phyloP scores from a whole-genome alignment of 495 filamentous ascomycete species.

The Xylaria sp. region DNA sequence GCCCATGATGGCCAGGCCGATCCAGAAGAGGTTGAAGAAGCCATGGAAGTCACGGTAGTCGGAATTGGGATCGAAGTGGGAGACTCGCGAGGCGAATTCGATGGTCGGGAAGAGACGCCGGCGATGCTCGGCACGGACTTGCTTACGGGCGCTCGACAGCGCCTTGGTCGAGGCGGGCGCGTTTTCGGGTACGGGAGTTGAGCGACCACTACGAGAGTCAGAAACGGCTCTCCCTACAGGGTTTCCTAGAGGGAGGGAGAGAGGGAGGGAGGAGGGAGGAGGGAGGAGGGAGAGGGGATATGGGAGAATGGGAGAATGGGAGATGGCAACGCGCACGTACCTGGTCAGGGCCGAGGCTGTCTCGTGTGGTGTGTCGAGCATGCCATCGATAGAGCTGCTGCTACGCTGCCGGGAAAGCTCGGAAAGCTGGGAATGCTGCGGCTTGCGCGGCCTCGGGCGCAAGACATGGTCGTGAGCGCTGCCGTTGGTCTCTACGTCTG shows the following conservation, averaged over 20 bases:
- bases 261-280: too few relatives aligned
- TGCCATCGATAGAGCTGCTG: conserved; percentile 43
- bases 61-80: conserved; percentile 92
- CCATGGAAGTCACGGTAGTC: conserved; percentile 94
- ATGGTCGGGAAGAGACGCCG: conserved; percentile 94
- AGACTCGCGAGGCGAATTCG: conserved; percentile 89
- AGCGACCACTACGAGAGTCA: conserved; percentile 68
- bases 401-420: conserved; percentile 43
- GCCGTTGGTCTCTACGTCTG: conserved; percentile 33
- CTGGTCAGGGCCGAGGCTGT: conserved; percentile 46
- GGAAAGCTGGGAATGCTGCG: conserved; percentile 50
- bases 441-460: conserved; percentile 52
- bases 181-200: conserved; percentile 89
- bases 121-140: conserved; percentile 80
- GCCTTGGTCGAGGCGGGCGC: conserved; percentile 88
- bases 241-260: too few relatives aligned
- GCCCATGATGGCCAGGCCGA: conserved; percentile 94
- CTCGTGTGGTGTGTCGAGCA: conserved; percentile 43
- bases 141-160: conserved; percentile 82
- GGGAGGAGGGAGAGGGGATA: too few relatives aligned
- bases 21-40: conserved; percentile 98
- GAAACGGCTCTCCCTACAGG: background rate
- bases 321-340: conserved; percentile 34
- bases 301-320: too few relatives aligned
- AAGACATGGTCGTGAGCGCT: conserved; percentile 43